Percentiles rank a stretch among this genome's conserved stretches.
Evolutionary conservation across 306 rosid species (phyloP).

Genomic region (Begonia masoniana): DNA sequence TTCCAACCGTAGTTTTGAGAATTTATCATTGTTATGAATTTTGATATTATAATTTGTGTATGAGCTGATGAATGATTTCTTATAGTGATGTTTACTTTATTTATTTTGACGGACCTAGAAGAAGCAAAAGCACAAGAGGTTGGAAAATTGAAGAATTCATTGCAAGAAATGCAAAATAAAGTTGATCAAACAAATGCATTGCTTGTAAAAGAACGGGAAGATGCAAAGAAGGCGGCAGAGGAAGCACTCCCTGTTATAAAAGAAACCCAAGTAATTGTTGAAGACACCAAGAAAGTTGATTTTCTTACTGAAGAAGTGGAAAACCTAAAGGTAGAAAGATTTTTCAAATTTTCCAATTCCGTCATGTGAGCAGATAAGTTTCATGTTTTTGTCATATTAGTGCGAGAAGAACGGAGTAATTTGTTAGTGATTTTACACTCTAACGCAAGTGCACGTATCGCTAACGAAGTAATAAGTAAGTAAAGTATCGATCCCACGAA

Average conservation of each 20-base stretch:
- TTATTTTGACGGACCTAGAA: slow-evolving; percentile 79
- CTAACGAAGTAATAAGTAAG: no score
- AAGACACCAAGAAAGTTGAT: slow-evolving; percentile 84
- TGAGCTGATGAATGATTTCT: slow-evolving; percentile 4
- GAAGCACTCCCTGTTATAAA: slow-evolving; percentile 96
- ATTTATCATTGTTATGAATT: no score
- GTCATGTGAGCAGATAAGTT: background rate
- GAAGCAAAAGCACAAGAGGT: slow-evolving; percentile 86
- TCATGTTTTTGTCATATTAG: no score
- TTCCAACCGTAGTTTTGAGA: background rate
- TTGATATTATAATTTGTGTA: slow-evolving; percentile 5
- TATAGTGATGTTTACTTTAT: slow-evolving; percentile 7
- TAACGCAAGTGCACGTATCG: no score
- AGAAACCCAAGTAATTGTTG: slow-evolving; percentile 87
- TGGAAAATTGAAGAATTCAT: slow-evolving; percentile 55
- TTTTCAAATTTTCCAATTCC: no score
- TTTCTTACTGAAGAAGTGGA: slow-evolving; percentile 63
- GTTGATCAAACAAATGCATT: slow-evolving; percentile 83
- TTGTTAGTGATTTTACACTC: no score
- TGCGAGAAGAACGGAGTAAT: no score
- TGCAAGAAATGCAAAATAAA: slow-evolving; percentile 72
- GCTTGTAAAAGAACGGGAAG: slow-evolving; percentile 77
- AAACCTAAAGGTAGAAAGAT: slow-evolving; percentile 55
- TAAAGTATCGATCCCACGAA: no score
- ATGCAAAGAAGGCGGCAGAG: slow-evolving; percentile 65